Evolutionary conservation across 441 rosid genomes (phyloP).

Genomic region (Manihot esculenta): DNA sequence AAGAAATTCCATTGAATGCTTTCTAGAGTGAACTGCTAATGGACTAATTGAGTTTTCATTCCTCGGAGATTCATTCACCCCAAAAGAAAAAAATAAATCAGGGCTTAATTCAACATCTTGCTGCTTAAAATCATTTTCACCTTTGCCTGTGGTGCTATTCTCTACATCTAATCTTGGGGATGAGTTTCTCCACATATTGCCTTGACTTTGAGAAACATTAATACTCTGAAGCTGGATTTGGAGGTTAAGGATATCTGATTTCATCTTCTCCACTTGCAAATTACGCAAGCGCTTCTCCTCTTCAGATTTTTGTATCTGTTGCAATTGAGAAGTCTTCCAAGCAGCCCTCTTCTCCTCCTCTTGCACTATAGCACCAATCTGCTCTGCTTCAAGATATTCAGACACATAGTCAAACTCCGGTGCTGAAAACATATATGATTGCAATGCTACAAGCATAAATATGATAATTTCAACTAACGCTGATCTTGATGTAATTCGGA

Average conservation of each 20-base stretch:
- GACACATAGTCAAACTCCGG: constrained; percentile 83
- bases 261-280: constrained; percentile 96
- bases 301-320: constrained; percentile 79
- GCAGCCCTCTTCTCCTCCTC: constrained; percentile 96
- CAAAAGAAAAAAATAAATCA: constrained; percentile 49
- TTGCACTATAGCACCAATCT: constrained; percentile 74
- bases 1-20: constrained; percentile 39
- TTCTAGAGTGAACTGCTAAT: constrained; percentile 41
- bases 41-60: constrained; percentile 37
- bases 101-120: constrained; percentile 45
- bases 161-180: constrained; percentile 45
- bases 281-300: constrained; percentile 79
- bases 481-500: constrained; percentile 93
- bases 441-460: constrained; percentile 86
- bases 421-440: constrained; percentile 87
- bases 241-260: constrained; percentile 95
- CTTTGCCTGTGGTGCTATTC: constrained; percentile 33
- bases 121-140: constrained; percentile 40
- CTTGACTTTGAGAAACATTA: constrained; percentile 58
- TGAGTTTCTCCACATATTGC: constrained; percentile 60
- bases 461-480: constrained; percentile 93
- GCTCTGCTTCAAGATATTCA: constrained; percentile 92
- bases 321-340: constrained; percentile 90
- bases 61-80: constrained; percentile 48
- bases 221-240: constrained; percentile 77